phyloP scores from a whole-genome alignment of 306 rosid species.

The Vigna trinervia region DNA sequence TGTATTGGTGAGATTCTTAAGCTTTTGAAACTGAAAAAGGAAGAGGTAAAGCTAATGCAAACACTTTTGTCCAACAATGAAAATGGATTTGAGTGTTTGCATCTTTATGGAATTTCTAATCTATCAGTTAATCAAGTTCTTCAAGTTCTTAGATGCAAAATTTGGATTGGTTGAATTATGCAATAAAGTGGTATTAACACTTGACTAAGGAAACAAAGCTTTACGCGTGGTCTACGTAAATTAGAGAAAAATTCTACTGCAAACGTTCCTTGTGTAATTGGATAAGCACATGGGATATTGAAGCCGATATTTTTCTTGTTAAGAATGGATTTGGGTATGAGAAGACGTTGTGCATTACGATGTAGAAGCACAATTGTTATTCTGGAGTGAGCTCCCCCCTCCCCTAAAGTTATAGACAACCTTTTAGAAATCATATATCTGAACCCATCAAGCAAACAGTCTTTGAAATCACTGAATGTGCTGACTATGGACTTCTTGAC shows the following conservation, averaged over 20 bases:
- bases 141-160: slow-evolving; percentile 51
- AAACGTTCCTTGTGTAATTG: slow-evolving; percentile 7
- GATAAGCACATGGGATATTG: not conserved
- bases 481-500: slow-evolving; percentile 52
- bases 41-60: slow-evolving; percentile 57
- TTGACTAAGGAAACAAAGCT: slow-evolving; percentile 7
- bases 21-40: slow-evolving; percentile 57
- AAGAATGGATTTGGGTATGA: not conserved
- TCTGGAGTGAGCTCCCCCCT: not conserved
- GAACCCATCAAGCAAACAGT: slow-evolving; percentile 31
- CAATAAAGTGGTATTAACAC: slow-evolving; percentile 16
- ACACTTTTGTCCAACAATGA: slow-evolving; percentile 38
- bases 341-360: slow-evolving; percentile 17
- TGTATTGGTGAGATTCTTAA: slow-evolving; percentile 57
- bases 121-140: slow-evolving; percentile 53
- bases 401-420: slow-evolving; percentile 44
- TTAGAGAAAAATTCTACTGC: not conserved
- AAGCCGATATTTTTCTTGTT: not conserved
- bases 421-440: slow-evolving; percentile 49
- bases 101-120: slow-evolving; percentile 46
- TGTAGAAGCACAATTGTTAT: slow-evolving; percentile 14
- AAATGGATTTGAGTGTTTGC: slow-evolving; percentile 50
- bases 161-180: slow-evolving; percentile 37
- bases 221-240: not conserved
- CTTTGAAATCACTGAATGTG: slow-evolving; percentile 43